Evolutionary conservation across 306 rosid species (phyloP).

Genomic region (Dryas octopetala): DNA sequence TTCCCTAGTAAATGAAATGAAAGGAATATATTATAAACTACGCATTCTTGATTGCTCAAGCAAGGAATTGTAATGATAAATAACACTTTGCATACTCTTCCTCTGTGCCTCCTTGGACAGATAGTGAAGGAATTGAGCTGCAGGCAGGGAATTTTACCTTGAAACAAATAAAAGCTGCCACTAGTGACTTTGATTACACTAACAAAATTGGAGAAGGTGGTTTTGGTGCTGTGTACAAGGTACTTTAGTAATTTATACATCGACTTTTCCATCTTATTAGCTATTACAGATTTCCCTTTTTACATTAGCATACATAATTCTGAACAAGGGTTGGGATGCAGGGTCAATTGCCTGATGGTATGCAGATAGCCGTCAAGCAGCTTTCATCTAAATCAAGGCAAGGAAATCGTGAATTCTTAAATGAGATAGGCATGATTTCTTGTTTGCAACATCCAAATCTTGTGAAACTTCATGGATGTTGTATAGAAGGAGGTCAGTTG

Average conservation of each 20-base stretch:
- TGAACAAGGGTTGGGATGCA: slow-evolving; percentile 30
- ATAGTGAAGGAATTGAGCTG: slow-evolving; percentile 32
- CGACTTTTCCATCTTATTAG: background rate
- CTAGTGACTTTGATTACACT: slow-evolving; percentile 43
- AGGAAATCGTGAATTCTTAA: slow-evolving; percentile 75
- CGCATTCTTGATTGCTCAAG: background rate
- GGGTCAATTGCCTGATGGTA: slow-evolving; percentile 66
- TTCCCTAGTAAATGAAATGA: background rate
- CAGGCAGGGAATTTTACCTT: slow-evolving; percentile 57
- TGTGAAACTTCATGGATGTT: slow-evolving; percentile 71
- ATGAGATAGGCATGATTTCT: slow-evolving; percentile 73
- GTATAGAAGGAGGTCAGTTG: slow-evolving; percentile 65
- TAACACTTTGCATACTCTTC: slow-evolving; percentile 6
- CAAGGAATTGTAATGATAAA: slow-evolving; percentile 6
- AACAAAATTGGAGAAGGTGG: slow-evolving; percentile 80
- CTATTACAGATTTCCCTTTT: slow-evolving; percentile 9
- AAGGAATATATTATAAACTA: background rate
- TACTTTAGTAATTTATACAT: slow-evolving; percentile 15
- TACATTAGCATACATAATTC: background rate
- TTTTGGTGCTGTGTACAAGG: slow-evolving; percentile 74
- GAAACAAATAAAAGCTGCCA: slow-evolving; percentile 56
- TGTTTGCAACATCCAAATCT: slow-evolving; percentile 76
- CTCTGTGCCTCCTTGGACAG: slow-evolving; percentile 30
- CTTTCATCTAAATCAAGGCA: slow-evolving; percentile 66
- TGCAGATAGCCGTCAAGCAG: slow-evolving; percentile 67